Conservation (phyloP, 257 asterid species). For the Solanum bukasovii region DNA sequence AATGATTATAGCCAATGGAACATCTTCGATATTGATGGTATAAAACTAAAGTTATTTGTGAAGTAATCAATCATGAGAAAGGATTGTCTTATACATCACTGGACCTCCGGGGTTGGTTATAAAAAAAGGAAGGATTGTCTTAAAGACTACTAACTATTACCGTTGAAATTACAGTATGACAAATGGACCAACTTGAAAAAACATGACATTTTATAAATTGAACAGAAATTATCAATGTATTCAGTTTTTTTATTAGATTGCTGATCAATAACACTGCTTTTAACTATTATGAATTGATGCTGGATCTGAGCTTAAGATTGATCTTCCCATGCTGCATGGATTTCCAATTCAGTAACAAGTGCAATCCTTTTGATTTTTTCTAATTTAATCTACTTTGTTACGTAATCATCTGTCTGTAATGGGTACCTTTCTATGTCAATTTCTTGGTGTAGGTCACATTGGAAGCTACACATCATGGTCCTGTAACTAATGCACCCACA, state of each 20-base stretch:
- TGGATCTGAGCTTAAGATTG: background rate
- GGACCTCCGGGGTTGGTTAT: background rate
- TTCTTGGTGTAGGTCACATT: conserved; percentile 22
- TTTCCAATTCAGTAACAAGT: background rate
- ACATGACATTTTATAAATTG: background rate
- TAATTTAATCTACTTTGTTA: background rate
- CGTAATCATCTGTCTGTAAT: background rate
- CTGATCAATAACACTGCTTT: background rate
- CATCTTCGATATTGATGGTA: background rate
- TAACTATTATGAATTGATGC: background rate
- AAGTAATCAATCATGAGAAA: background rate
- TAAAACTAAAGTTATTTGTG: background rate
- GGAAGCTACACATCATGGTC: conserved; percentile 37
- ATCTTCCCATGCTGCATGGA: background rate
- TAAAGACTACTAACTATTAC: background rate
- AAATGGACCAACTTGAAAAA: background rate
- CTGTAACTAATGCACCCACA: conserved; percentile 22
- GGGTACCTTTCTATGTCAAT: background rate
- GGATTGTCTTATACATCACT: background rate
- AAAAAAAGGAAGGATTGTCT: background rate
- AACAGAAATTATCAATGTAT: background rate
- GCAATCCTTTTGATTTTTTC: background rate
- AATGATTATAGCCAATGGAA: background rate
- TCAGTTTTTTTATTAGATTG: background rate
- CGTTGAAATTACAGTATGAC: background rate